Evolutionary conservation across 805 yeast species (phyloP), one percentile per base, ranked within the genome.

Genomic region (Millerago galiae): DNA sequence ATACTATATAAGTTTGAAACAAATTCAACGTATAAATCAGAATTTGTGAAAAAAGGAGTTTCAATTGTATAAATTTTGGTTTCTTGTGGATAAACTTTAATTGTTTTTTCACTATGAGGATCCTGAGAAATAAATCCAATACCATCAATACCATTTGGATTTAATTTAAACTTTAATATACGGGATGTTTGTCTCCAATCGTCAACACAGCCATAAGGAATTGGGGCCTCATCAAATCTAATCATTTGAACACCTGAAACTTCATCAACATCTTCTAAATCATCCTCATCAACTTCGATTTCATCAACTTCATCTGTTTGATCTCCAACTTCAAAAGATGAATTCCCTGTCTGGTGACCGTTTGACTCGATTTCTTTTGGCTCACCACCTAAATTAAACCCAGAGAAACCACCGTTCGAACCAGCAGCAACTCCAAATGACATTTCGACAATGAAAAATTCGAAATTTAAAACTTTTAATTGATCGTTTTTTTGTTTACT

Each of bases 1-100:
- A 72, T 63, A 46, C 75, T 74, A 58, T 73, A 83, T 12, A 77
- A 51, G 9, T 66, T 56, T 25, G 71, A 71, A 32, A 78, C 68
- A 48, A 76, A 83, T 10, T 67, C 56, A 3, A 63, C 53, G 50
- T 73, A 80, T 17, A 62, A 62, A 7, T 54, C 52, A 1, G 76
- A 65, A 25, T 65, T 62, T 34, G 66, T 73, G 21, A 68, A 60
- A 16, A 66, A 59, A n/a, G 68, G 65, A 9, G 63, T 43, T 3
- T 54, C 57, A 21, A 72, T 71, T 4, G 74, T 71, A 43, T 63
- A 68, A 12, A 68, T 43, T 45, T 71, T 67, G 25, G 70, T 65
- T 34, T 71, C 71, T 37, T 70, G 65, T 10, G 64, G 65, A 30
- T 61, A 55, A 9, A 57, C 52, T 32, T 58, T 56, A 29, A 59